Evolutionary conservation across 106 monocot species (phyloP).

Genomic region (Dioscorea dumetorum): DNA sequence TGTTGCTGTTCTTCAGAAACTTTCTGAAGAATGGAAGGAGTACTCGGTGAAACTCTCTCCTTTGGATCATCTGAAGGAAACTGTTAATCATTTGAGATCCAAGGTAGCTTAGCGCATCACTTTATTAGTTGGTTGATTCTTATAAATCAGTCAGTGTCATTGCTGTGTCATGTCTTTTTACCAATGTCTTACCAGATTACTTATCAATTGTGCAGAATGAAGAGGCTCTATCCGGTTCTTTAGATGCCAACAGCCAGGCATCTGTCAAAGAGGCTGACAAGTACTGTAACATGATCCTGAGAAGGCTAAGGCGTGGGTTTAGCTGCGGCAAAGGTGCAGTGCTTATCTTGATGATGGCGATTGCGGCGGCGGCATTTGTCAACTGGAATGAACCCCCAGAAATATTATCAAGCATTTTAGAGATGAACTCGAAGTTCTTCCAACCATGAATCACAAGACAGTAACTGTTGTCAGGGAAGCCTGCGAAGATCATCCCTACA

Average conservation of each 20-base stretch:
- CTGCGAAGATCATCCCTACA: too few species aligned
- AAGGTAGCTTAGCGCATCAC: constrained; percentile 35
- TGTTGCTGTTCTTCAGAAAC: constrained; percentile 47
- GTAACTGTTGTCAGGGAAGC: too few species aligned
- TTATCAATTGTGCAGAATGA: constrained; percentile 43
- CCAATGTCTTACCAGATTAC: too few species aligned
- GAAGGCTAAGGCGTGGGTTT: constrained; percentile 28
- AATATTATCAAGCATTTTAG: too few species aligned
- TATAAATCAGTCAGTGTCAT: too few species aligned
- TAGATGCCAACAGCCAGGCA: constrained; percentile 22
- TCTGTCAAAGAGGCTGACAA: constrained; percentile 71
- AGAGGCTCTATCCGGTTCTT: constrained; percentile 28
- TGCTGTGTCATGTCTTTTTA: too few species aligned
- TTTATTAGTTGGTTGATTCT: too few species aligned
- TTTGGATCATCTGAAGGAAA: constrained; percentile 37
- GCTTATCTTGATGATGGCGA: constrained; percentile 19
- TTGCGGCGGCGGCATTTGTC: constrained; percentile 27
- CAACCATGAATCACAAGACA: constrained; percentile 3
- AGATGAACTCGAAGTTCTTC: constrained; percentile 33
- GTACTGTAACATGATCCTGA: constrained; percentile 67
- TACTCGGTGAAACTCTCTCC: constrained; percentile 44
- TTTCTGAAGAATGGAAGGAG: constrained; percentile 63
- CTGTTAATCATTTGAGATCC: constrained; percentile 46
- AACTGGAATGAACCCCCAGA: too few species aligned
- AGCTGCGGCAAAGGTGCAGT: constrained; percentile 37